Evolutionary conservation across 2,329 filamentous ascomycete genomes (phyloP).

Genomic region (Penicillium digitatum): DNA sequence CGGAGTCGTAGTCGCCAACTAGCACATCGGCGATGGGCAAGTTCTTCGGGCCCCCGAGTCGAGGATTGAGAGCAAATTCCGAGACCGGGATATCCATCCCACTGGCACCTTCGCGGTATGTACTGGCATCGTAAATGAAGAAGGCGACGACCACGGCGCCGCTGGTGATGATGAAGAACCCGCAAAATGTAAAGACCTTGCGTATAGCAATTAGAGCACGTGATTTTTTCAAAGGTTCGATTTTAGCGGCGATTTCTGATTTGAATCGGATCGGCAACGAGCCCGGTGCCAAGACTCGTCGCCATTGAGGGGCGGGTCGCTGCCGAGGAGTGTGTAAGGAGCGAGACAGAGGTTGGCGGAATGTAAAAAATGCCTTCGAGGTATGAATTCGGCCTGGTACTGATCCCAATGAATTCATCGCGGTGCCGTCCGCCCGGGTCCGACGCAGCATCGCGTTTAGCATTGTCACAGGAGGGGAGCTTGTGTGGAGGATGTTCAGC

Average conservation of each 20-base stretch:
- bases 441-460: slow-evolving; percentile 35
- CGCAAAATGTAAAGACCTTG: slow-evolving; percentile 66
- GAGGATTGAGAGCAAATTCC: slow-evolving; percentile 73
- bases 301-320: slow-evolving; percentile 22
- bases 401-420: slow-evolving; percentile 27
- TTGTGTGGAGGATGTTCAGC: slow-evolving; percentile 11
- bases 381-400: slow-evolving; percentile 21
- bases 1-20: slow-evolving; percentile 81
- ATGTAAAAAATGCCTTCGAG: slow-evolving; percentile 10
- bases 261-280: slow-evolving; percentile 32
- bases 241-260: slow-evolving; percentile 27
- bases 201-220: slow-evolving; percentile 55
- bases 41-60: slow-evolving; percentile 87
- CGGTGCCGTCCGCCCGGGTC: slow-evolving; percentile 27
- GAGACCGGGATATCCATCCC: slow-evolving; percentile 77
- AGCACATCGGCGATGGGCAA: slow-evolving; percentile 83
- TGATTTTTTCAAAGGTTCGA: slow-evolving; percentile 27
- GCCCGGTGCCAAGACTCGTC: slow-evolving; percentile 15
- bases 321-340: slow-evolving; percentile 23
- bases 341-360: slow-evolving; percentile 15
- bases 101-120: slow-evolving; percentile 70
- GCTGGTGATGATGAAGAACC: slow-evolving; percentile 69
- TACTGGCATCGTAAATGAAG: slow-evolving; percentile 90
- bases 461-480: slow-evolving; percentile 11
- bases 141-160: slow-evolving; percentile 71